Evolutionary conservation across 106 monocot genomes (phyloP).

Genomic region (Gastrodia elata): DNA sequence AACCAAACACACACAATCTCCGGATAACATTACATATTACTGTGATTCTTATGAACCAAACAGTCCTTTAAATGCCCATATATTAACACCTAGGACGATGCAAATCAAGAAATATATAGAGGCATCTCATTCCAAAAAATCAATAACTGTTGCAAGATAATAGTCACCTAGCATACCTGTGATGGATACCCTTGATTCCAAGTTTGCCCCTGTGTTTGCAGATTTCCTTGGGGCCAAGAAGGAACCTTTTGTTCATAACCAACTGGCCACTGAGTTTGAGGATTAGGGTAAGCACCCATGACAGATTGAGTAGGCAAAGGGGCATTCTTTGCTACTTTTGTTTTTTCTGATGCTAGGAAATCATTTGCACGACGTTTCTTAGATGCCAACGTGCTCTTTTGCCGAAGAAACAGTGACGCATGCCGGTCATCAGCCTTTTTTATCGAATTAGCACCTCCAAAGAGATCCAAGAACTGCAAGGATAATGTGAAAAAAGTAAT

Average conservation of each 20-base stretch:
- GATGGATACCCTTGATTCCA: conserved; percentile 78
- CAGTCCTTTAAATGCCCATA: neutral
- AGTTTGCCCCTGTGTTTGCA: conserved; percentile 59
- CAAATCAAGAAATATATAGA: neutral
- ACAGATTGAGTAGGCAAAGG: conserved; percentile 37
- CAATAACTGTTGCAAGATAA: neutral
- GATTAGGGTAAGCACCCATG: conserved; percentile 52
- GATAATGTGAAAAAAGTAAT: neutral
- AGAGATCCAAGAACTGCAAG: conserved; percentile 84
- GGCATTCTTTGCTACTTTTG: conserved; percentile 46
- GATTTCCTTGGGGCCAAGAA: conserved; percentile 42
- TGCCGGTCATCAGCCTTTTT: conserved; percentile 78
- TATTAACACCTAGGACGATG: neutral
- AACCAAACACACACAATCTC: no score
- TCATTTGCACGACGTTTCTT: conserved; percentile 78
- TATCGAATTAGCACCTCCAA: conserved; percentile 62
- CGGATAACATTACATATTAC: no score
- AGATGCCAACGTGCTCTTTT: conserved; percentile 40
- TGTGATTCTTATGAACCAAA: no score
- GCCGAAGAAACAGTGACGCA: conserved; percentile 47
- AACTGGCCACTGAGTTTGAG: conserved; percentile 63
- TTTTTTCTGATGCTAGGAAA: conserved; percentile 54
- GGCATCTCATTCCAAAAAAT: neutral
- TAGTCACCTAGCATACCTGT: conserved; percentile 38
- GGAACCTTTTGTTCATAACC: conserved; percentile 64